Evolutionary conservation across 2,329 filamentous ascomycete species (phyloP), one percentile per base, ranked within the genome.

Genomic region (Amauroascus niger): DNA sequence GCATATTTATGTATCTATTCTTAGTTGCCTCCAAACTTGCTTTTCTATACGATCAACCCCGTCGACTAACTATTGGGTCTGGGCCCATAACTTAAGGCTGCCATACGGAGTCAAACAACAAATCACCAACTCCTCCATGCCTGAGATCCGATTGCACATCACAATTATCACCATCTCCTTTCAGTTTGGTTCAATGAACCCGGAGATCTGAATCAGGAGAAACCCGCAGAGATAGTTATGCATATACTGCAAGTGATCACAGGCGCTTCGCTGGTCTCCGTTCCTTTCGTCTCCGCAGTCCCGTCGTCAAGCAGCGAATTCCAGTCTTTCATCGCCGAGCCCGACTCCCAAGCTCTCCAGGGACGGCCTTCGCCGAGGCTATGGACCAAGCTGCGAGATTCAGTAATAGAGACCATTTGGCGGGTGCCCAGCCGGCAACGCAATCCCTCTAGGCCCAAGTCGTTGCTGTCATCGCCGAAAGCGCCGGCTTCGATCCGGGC

Each of bases 321-420:
- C 49, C 48, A 37, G 18, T n/a, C 43, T 18, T 32, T 20, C 37
- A 22, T 14, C 16, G 22, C 20, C 37, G 64, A 57, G 66, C 69
- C 35, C 16, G 37, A 62, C 65, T 41, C 63, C 67, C n/a, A 18
- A 57, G n/a, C n/a, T n/a, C 57, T 62, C 16, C 61, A 65, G 13
- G 58, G 63, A 22, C 45, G 46, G 24, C 24, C 44, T 49, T 61
- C 64, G 18, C 59, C 62, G 48, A 63, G 68, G 6, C 64, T 69
- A 55, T 72, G 69, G 67, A 68, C 60, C 52, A 65, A 65, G 51
- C 53, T 74, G 14, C 67, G 72, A 30, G 67, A 74, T 57, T 67
- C 70, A 58, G 56, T 72, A 7, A 73, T 74, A 49, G 68, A 74
- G 55, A 63, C 64, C 2, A 64, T 75, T 55, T 76, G 73, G 73